Percentiles rank a stretch among this genome's conserved stretches.
phyloP scores from a whole-genome alignment of 257 asterid species.

The Jaltomata sinuosa region DNA sequence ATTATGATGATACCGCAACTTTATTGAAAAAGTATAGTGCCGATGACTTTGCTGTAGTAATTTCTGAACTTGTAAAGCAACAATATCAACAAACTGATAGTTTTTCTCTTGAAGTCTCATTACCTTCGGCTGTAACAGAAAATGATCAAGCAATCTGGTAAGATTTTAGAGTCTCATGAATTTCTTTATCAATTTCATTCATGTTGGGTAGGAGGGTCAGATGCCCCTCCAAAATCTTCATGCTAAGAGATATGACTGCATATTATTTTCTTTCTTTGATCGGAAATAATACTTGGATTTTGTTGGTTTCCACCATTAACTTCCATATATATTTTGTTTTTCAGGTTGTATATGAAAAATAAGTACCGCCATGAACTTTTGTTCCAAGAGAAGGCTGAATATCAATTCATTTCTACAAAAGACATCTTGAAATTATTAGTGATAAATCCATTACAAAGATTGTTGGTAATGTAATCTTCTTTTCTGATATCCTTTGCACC shows the following conservation, averaged over 20 bases:
- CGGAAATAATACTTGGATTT: background rate
- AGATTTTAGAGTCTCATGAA: conserved; percentile 15
- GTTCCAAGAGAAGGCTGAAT: conserved; percentile 36
- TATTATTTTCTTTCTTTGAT: background rate
- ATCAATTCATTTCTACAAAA: conserved; percentile 36
- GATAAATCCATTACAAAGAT: conserved; percentile 39
- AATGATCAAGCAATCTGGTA: conserved; percentile 69
- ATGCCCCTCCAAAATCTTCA: background rate
- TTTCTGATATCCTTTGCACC: background rate
- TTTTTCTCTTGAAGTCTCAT: conserved; percentile 66
- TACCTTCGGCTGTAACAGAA: conserved; percentile 54
- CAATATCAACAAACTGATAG: conserved; percentile 40
- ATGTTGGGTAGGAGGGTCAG: background rate
- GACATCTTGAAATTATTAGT: conserved; percentile 61
- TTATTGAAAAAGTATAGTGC: conserved; percentile 40
- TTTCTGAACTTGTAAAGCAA: conserved; percentile 45
- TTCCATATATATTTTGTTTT: conserved; percentile 5
- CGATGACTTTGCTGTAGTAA: conserved; percentile 35
- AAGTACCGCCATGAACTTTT: conserved; percentile 49
- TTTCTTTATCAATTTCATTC: conserved; percentile 4
- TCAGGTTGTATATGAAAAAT: conserved; percentile 54
- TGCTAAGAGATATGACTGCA: background rate
- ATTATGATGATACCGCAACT: conserved; percentile 31
- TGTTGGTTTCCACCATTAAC: background rate
- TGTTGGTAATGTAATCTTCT: conserved; percentile 42